Evolutionary conservation across 441 rosid species (phyloP).

Genomic region (Arabidopsis lyrata): DNA sequence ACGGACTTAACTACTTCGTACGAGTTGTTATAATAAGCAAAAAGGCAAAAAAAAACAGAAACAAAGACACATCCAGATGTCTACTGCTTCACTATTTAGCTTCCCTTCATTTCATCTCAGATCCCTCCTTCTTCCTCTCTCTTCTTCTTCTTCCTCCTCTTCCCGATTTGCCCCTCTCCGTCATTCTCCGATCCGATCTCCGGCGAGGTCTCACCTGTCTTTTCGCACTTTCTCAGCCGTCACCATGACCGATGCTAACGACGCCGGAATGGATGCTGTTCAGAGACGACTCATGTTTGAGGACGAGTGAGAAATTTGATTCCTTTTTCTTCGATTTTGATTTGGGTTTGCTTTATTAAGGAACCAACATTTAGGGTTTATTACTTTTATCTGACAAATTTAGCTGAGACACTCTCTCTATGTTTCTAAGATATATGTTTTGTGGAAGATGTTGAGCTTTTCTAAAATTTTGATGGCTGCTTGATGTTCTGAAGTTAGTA

Average conservation of each 20-base stretch:
- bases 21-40: background rate
- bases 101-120: conserved; percentile 3
- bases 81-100: conserved; percentile 20
- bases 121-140: conserved; percentile 32
- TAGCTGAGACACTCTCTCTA: background rate
- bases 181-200: conserved; percentile 29
- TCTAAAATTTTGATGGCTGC: background rate
- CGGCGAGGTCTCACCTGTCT: conserved; percentile 36
- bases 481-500: conserved; percentile 10
- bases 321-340: conserved; percentile 19
- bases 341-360: background rate
- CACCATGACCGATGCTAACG: conserved; percentile 62
- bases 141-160: conserved; percentile 20
- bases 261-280: conserved; percentile 95
- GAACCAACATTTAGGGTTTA: background rate
- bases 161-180: conserved; percentile 31
- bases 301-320: conserved; percentile 72
- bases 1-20: no score
- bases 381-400: no score
- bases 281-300: conserved; percentile 99
- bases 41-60: background rate
- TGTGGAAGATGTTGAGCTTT: background rate
- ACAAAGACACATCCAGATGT: conserved; percentile 23
- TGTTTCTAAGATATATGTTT: conserved; percentile 10
- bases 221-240: conserved; percentile 38